A percentile compares a stretch with the other conserved stretches of the same genome.
Conservation (phyloP, 1,139 yeast species). For the Taiozyma sp. region DNA sequence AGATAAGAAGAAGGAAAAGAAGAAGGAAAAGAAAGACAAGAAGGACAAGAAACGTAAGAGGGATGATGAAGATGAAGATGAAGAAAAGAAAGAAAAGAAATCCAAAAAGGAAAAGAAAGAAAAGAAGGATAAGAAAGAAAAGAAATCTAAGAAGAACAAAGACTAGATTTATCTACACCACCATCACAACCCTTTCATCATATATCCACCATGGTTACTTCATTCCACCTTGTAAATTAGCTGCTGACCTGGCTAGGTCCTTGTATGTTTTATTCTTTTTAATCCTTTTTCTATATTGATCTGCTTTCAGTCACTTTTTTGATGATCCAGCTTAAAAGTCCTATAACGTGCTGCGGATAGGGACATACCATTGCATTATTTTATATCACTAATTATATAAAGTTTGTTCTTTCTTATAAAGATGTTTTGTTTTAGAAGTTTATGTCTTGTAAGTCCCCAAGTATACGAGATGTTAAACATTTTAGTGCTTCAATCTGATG, state of each 20-base stretch:
- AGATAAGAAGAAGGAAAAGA: conserved; percentile 39
- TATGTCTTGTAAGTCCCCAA: not conserved
- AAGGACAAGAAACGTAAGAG: conserved; percentile 32
- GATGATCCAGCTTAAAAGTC: not conserved
- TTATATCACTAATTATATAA: not conserved
- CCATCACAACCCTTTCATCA: not conserved
- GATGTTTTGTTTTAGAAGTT: not conserved
- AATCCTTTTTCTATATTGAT: not conserved
- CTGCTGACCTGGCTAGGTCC: not conserved
- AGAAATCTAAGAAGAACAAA: conserved; percentile 16
- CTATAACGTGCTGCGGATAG: not conserved
- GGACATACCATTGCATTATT: not conserved
- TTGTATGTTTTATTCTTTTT: not conserved
- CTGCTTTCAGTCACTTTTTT: not conserved
- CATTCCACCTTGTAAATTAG: not conserved
- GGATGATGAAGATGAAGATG: conserved; percentile 19
- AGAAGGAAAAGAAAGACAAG: conserved; percentile 45
- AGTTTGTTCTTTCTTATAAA: not conserved
- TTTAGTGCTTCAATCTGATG: too few species aligned
- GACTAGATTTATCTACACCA: conserved; percentile 3
- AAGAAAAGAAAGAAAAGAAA: conserved; percentile 20
- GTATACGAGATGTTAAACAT: too few species aligned
- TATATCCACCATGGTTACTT: too few species aligned
- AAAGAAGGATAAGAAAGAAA: conserved; percentile 17
- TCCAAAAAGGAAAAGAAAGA: conserved; percentile 25